Conservation (phyloP, 2,329 filamentous ascomycete species). For the Fusarium continuum region DNA sequence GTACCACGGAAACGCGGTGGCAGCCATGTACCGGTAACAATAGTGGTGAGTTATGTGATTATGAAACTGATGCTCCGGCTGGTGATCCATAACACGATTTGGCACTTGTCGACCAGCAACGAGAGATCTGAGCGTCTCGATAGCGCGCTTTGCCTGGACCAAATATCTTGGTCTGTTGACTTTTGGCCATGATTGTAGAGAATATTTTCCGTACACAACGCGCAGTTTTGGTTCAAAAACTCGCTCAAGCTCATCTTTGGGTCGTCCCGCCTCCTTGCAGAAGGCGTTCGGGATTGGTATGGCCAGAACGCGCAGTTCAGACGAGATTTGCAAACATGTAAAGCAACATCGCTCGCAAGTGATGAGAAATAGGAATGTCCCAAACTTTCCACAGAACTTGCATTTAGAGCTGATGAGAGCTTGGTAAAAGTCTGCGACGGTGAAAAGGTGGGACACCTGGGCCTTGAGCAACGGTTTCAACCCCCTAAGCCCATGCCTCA, state of each 20-base stretch:
- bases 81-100: neutral
- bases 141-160: neutral
- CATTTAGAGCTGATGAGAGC: neutral
- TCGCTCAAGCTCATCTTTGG: neutral
- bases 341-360: slow-evolving; percentile 16
- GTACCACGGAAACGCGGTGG: slow-evolving; percentile 7
- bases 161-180: slow-evolving; percentile 14
- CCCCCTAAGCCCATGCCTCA: neutral
- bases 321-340: slow-evolving; percentile 13
- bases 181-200: slow-evolving; percentile 3
- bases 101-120: neutral
- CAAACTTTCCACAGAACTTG: slow-evolving; percentile 7
- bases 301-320: neutral
- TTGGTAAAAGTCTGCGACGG: neutral
- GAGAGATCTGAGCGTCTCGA: neutral
- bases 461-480: slow-evolving; percentile 12
- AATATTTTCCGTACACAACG: slow-evolving; percentile 13
- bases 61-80: neutral
- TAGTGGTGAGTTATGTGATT: neutral
- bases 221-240: neutral
- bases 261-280: neutral
- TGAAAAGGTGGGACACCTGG: neutral
- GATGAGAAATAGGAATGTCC: slow-evolving; percentile 3
- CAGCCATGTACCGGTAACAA: slow-evolving; percentile 20
- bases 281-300: slow-evolving; percentile 2